Evolutionary conservation across 2,329 filamentous ascomycete genomes (phyloP).

Genomic region (Penicillium sp.): DNA sequence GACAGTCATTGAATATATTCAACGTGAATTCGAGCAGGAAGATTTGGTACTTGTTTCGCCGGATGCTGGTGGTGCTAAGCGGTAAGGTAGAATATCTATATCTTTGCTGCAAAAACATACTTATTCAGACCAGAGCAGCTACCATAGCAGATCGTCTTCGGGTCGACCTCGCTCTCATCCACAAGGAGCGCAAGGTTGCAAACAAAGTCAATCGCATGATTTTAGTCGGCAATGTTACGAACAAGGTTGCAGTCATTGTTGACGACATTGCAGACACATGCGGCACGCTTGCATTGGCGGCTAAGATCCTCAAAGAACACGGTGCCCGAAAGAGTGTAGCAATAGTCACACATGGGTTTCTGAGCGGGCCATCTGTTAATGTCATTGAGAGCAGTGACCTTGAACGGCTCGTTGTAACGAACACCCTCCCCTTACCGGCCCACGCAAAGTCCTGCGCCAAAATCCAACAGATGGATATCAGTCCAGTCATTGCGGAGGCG

Average conservation of each 20-base stretch:
- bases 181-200: slow-evolving; percentile 86
- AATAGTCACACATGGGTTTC: slow-evolving; percentile 89
- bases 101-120: slow-evolving; percentile 1
- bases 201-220: slow-evolving; percentile 92
- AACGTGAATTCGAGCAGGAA: slow-evolving; percentile 72
- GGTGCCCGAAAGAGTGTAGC: slow-evolving; percentile 84
- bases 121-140: slow-evolving; percentile 59
- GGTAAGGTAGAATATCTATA: slow-evolving; percentile 45
- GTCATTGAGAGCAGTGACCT: slow-evolving; percentile 75
- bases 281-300: slow-evolving; percentile 81
- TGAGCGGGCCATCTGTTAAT: slow-evolving; percentile 82
- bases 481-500: slow-evolving; percentile 61
- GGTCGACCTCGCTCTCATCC: slow-evolving; percentile 86
- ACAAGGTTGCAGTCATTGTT: slow-evolving; percentile 90
- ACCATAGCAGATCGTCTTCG: slow-evolving; percentile 89
- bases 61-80: slow-evolving; percentile 90
- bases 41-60: slow-evolving; percentile 93
- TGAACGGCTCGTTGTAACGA: slow-evolving; percentile 79
- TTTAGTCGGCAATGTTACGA: slow-evolving; percentile 83
- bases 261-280: slow-evolving; percentile 98
- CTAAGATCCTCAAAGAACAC: slow-evolving; percentile 79
- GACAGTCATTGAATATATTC: slow-evolving; percentile 84
- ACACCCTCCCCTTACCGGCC: slow-evolving; percentile 76
- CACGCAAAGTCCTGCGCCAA: slow-evolving; percentile 74
- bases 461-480: slow-evolving; percentile 87